A percentile compares a stretch with the other conserved stretches of the same genome.
Evolutionary conservation across 371 early-diverging fungal genomes (phyloP).

Genomic region (Thermomucor indicae-seudaticae): DNA sequence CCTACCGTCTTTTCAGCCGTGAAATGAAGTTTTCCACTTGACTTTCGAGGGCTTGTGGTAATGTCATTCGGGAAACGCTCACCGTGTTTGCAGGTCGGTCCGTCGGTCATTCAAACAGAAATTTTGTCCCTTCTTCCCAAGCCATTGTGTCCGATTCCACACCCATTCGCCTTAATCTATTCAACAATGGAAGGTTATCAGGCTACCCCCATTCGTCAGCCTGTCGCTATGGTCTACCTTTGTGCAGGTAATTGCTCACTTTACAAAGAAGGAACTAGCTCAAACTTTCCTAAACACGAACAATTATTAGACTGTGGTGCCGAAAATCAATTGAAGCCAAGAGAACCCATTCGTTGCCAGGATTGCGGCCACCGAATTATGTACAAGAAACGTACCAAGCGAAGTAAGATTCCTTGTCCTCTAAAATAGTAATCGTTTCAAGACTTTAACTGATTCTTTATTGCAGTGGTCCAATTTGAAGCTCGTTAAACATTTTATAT

Average conservation of each 20-base stretch:
- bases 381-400: slow-evolving; percentile 95
- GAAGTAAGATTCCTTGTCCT: slow-evolving; percentile 61
- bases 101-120: too few species aligned
- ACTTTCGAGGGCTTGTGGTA: slow-evolving; percentile 33
- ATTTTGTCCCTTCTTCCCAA: too few species aligned
- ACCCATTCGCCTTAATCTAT: neutral
- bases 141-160: too few species aligned
- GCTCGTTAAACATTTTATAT: slow-evolving; percentile 72
- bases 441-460: too few species aligned
- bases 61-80: slow-evolving; percentile 6
- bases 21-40: slow-evolving; percentile 50
- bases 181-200: slow-evolving; percentile 40
- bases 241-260: slow-evolving; percentile 47
- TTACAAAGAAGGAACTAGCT: neutral
- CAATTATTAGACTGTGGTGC: slow-evolving; percentile 71
- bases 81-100: too few species aligned
- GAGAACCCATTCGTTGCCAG: slow-evolving; percentile 94
- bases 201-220: slow-evolving; percentile 39
- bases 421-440: too few species aligned
- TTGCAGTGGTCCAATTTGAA: slow-evolving; percentile 82
- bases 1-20: slow-evolving; percentile 56
- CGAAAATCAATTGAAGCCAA: slow-evolving; percentile 88
- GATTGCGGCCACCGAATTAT: slow-evolving; percentile 95
- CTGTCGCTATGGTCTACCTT: slow-evolving; percentile 55
- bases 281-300: neutral